Percentiles rank a stretch among this genome's conserved stretches.
These are phyloP conservation scores for Rhizopogon salebrosus DNA, from an alignment of 768 basidiomycete genomes.

Conservation along the genomic window DNA sequence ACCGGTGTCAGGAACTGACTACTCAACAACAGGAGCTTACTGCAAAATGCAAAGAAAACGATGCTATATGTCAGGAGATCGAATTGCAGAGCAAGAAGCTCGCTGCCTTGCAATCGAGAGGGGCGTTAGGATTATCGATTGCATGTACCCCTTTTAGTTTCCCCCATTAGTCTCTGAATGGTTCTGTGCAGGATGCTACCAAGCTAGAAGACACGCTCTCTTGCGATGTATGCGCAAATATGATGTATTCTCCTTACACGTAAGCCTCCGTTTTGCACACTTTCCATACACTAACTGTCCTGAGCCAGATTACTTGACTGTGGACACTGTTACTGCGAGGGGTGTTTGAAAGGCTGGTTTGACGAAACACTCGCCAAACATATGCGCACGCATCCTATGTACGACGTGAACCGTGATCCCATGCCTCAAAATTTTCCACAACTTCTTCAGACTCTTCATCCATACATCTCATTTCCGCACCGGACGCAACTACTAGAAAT, in stretches of 20 bases:
- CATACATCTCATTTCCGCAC: slow-evolving; percentile 7
- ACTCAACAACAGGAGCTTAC: background rate
- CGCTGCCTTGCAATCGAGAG: background rate
- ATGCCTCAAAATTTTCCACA: slow-evolving; percentile 12
- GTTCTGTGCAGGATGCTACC: slow-evolving; percentile 29
- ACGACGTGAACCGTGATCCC: slow-evolving; percentile 28
- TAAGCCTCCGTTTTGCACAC: slow-evolving; percentile 27
- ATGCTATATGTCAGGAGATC: background rate
- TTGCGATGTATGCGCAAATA: slow-evolving; percentile 61
- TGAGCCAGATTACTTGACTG: slow-evolving; percentile 51
- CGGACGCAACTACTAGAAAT: slow-evolving; percentile 14
- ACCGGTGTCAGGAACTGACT: slow-evolving; percentile 13
- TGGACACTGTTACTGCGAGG: slow-evolving; percentile 66
- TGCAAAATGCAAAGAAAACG: background rate
- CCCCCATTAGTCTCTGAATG: background rate
- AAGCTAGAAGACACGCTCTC: slow-evolving; percentile 48
- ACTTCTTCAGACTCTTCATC: slow-evolving; percentile 10
- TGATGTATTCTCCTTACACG: slow-evolving; percentile 67
- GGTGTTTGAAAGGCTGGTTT: slow-evolving; percentile 55
- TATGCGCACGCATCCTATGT: slow-evolving; percentile 40
- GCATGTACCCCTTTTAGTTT: background rate
- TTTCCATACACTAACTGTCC: background rate
- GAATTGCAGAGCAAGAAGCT: background rate
- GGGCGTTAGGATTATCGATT: background rate
- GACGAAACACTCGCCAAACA: slow-evolving; percentile 45